Conservation (phyloP, 176 grass and related monocot species). For the Oryza nivara region DNA sequence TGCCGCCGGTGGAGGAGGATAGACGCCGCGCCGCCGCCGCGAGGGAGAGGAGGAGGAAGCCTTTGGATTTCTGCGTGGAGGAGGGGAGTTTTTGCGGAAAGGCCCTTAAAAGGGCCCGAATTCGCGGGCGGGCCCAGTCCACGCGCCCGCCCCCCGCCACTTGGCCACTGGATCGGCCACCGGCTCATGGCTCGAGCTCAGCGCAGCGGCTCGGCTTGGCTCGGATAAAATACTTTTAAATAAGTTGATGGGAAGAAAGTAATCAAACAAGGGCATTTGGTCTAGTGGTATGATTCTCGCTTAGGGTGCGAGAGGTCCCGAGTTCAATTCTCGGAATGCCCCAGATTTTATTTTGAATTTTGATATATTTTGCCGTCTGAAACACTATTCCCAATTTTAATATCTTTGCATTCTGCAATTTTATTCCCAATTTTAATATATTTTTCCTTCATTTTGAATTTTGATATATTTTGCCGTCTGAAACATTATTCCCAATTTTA, state of each 20-base stretch:
- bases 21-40: neutral
- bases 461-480: no score
- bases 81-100: neutral
- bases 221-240: no score
- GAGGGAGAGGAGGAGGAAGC: neutral
- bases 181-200: no score
- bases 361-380: no score
- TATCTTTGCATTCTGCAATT: no score
- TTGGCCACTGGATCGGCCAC: neutral
- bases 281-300: constrained; percentile 76
- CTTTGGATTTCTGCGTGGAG: neutral
- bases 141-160: neutral
- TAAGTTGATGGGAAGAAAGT: neutral
- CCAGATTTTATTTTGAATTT: neutral
- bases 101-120: neutral
- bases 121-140: neutral
- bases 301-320: constrained; percentile 99
- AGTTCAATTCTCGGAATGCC: constrained; percentile 98
- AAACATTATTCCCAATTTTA: no score
- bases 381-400: no score
- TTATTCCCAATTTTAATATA: no score
- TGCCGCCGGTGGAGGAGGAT: neutral
- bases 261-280: neutral
- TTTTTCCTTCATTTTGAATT: no score
- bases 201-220: no score